Evolutionary conservation across 2,329 filamentous ascomycete species (phyloP).

Genomic region (Lachnellula arida): DNA sequence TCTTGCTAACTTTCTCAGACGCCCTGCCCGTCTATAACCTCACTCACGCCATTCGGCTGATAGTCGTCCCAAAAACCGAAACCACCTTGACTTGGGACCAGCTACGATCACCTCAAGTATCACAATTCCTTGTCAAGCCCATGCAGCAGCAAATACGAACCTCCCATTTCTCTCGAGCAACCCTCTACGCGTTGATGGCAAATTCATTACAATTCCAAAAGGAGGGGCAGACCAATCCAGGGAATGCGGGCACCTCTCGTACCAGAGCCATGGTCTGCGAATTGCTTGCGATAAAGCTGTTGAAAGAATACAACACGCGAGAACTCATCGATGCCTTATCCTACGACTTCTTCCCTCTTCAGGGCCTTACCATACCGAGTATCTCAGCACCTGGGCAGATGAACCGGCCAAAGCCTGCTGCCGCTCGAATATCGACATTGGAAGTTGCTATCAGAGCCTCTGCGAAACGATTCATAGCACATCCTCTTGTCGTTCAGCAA

Average conservation of each 20-base stretch:
- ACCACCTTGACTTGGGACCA: slow-evolving; percentile 94
- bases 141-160: slow-evolving; percentile 85
- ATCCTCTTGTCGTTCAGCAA: slow-evolving; percentile 88
- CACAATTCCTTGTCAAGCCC: slow-evolving; percentile 91
- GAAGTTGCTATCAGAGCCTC: slow-evolving; percentile 91
- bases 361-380: slow-evolving; percentile 62
- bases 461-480: slow-evolving; percentile 86
- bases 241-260: slow-evolving; percentile 76
- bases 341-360: slow-evolving; percentile 91
- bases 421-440: slow-evolving; percentile 79
- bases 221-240: slow-evolving; percentile 75
- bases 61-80: slow-evolving; percentile 81
- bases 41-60: slow-evolving; percentile 81
- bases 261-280: slow-evolving; percentile 88
- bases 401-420: slow-evolving; percentile 47
- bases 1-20: slow-evolving; percentile 49
- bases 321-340: slow-evolving; percentile 92
- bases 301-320: slow-evolving; percentile 84
- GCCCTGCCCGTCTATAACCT: slow-evolving; percentile 83
- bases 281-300: slow-evolving; percentile 78
- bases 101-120: slow-evolving; percentile 89
- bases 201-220: slow-evolving; percentile 93
- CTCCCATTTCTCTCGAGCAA: slow-evolving; percentile 79
- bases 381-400: slow-evolving; percentile 31
- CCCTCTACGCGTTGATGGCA: slow-evolving; percentile 84